Conservation (phyloP, 2,329 filamentous ascomycete genomes). For the Fusarium continuum region DNA sequence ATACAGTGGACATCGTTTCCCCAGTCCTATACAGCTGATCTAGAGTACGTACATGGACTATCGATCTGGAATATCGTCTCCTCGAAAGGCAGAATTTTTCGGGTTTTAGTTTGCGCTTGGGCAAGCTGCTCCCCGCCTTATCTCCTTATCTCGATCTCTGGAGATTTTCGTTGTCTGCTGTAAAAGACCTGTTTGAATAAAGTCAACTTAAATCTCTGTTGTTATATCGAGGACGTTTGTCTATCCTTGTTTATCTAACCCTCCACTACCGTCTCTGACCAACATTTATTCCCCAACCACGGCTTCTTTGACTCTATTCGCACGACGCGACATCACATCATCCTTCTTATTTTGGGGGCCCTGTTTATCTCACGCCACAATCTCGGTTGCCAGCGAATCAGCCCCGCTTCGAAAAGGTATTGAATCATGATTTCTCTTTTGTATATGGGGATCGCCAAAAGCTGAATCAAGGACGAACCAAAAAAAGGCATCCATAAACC, state of each 20-base stretch:
- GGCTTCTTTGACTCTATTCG: not conserved
- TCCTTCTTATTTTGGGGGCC: not conserved
- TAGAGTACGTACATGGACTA: not conserved
- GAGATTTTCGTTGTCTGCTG: no score
- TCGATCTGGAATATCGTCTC: not conserved
- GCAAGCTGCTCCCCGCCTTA: not conserved
- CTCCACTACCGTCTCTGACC: not conserved
- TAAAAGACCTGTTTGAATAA: no score
- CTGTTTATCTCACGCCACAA: slow-evolving; percentile 4
- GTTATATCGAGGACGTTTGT: not conserved
- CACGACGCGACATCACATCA: not conserved
- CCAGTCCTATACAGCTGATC: not conserved
- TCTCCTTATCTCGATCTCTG: not conserved
- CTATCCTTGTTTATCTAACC: not conserved
- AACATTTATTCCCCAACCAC: not conserved
- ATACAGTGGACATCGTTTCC: no score
- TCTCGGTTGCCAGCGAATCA: slow-evolving; percentile 4
- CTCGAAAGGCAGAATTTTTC: not conserved
- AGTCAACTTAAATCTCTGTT: not conserved
- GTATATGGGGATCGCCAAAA: not conserved
- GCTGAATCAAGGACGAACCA: not conserved
- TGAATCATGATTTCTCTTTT: slow-evolving; percentile 15
- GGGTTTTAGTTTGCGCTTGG: not conserved
- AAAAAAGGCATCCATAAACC: not conserved
- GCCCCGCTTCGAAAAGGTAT: not conserved